These are phyloP conservation scores for Sclerotinia trifoliorum DNA, from an alignment of 2,329 filamentous ascomycete genomes.

Conservation along the genomic window DNA sequence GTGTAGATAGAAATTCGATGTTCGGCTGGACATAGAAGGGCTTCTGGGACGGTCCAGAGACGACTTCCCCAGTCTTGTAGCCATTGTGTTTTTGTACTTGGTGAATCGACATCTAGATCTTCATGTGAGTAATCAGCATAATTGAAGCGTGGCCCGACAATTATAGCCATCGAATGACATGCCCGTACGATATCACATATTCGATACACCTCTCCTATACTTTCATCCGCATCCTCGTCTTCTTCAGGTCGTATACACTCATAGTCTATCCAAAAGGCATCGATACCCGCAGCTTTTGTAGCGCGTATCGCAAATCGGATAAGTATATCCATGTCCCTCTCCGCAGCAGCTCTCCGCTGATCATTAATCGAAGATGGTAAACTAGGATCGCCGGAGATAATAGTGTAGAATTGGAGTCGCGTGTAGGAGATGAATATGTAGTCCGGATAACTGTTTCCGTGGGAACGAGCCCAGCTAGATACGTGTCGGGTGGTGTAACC, in stretches of 20 bases:
- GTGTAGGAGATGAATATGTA: constrained; percentile 20
- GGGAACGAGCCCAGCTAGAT: background rate
- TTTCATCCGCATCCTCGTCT: background rate
- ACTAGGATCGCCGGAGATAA: background rate
- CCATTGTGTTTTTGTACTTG: constrained; percentile 8
- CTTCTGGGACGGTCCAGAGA: constrained; percentile 28
- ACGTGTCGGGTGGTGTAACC: background rate
- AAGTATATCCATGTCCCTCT: background rate
- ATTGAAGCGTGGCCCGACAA: constrained; percentile 17
- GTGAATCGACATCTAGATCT: constrained; percentile 1
- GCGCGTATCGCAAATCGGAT: constrained; percentile 13
- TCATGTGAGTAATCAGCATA: constrained; percentile 2
- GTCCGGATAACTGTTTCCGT: background rate
- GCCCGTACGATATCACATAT: constrained; percentile 31
- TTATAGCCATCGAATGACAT: constrained; percentile 24
- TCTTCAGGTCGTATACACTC: constrained; percentile 14
- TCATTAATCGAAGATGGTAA: constrained; percentile 5
- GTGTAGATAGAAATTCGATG: constrained; percentile 13
- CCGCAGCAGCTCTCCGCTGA: background rate
- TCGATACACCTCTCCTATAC: constrained; percentile 23
- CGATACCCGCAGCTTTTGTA: background rate
- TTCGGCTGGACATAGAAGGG: constrained; percentile 16
- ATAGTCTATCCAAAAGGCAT: constrained; percentile 20
- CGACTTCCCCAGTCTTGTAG: constrained; percentile 22
- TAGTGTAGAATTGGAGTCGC: constrained; percentile 13